Conservation (phyloP, 2,329 filamentous ascomycete genomes). For the Colletotrichum tabaci region DNA sequence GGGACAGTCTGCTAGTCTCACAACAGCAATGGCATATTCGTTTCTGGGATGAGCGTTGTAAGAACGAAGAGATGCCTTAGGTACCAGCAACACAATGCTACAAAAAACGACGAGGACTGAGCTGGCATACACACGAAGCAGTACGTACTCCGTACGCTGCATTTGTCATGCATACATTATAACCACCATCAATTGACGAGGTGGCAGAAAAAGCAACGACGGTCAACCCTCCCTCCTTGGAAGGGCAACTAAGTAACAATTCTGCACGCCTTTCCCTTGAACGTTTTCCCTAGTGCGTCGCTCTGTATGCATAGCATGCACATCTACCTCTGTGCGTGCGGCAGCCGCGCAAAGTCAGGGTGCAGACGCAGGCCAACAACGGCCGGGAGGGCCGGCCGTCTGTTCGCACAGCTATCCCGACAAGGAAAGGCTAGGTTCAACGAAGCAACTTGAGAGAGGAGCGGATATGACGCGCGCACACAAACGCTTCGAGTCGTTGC, state of each 20-base stretch:
- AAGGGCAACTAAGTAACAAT: background rate
- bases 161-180: background rate
- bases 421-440: conserved; percentile 21
- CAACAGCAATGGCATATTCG: background rate
- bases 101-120: too few relatives aligned
- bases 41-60: background rate
- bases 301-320: background rate
- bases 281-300: background rate
- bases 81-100: too few relatives aligned
- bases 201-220: background rate
- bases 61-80: too few relatives aligned
- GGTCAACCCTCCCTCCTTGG: too few relatives aligned
- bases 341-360: background rate
- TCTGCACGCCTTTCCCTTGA: too few relatives aligned
- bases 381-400: conserved; percentile 3
- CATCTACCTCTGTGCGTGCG: background rate
- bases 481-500: conserved; percentile 5
- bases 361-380: background rate
- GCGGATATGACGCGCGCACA: conserved; percentile 30
- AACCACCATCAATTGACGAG: background rate
- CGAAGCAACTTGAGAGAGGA: conserved; percentile 1
- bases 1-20: conserved; percentile 6
- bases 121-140: too few relatives aligned
- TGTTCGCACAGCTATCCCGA: conserved; percentile 36
- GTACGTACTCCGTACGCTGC: too few relatives aligned